A percentile compares a stretch with the other conserved stretches of the same genome.
Conservation (phyloP, 306 rosid species). For the Citrullus colocynthis region DNA sequence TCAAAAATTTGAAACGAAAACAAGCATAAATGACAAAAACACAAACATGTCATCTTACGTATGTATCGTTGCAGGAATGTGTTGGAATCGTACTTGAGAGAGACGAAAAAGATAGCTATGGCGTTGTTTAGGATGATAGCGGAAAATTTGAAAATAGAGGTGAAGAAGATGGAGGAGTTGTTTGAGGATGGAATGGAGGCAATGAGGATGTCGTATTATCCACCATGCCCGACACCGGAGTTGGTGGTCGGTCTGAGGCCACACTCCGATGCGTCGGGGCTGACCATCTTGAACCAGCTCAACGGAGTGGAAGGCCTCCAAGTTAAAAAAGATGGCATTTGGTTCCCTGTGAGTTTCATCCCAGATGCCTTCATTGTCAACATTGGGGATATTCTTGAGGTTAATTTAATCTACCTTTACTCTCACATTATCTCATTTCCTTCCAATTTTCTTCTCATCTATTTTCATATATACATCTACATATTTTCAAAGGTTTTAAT, state of each 20-base stretch:
- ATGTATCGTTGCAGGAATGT: constrained; percentile 14
- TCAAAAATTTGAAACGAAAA: too few relatives aligned
- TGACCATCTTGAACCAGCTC: constrained; percentile 57
- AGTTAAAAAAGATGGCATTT: constrained; percentile 54
- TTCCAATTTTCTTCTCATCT: too few relatives aligned
- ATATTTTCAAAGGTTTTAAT: too few relatives aligned
- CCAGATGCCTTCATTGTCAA: constrained; percentile 48
- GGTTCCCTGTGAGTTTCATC: constrained; percentile 47
- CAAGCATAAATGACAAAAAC: too few relatives aligned
- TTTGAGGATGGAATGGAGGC: constrained; percentile 62
- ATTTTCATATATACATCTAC: too few relatives aligned
- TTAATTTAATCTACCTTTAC: background rate
- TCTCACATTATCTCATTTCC: background rate
- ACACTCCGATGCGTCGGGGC: constrained; percentile 54
- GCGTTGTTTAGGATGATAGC: constrained; percentile 29
- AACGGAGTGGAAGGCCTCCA: constrained; percentile 67
- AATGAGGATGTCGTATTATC: constrained; percentile 61
- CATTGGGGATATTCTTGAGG: constrained; percentile 78
- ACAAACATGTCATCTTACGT: too few relatives aligned
- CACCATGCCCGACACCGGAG: constrained; percentile 66
- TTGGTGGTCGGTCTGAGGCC: constrained; percentile 44
- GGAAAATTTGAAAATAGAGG: constrained; percentile 31
- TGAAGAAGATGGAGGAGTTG: constrained; percentile 25
- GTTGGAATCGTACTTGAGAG: constrained; percentile 35
- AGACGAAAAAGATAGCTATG: constrained; percentile 34